phyloP scores from a whole-genome alignment of 768 basidiomycete genomes.

The Pleurotus ostreatus region DNA sequence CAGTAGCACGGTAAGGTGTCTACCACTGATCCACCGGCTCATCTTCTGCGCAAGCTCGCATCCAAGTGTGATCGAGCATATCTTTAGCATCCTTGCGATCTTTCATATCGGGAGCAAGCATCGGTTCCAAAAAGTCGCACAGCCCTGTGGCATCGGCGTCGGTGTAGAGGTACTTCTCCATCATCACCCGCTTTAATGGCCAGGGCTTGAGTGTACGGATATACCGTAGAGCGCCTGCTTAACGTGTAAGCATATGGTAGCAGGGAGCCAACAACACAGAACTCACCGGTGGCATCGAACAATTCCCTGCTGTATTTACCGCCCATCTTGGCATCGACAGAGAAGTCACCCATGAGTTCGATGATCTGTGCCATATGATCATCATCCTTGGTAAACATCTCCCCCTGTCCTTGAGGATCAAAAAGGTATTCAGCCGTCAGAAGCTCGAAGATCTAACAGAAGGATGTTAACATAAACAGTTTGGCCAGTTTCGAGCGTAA shows the following conservation, averaged over 20 bases:
- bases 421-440: constrained; percentile 91
- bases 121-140: constrained; percentile 68
- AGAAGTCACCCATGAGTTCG: constrained; percentile 81
- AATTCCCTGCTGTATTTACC: constrained; percentile 84
- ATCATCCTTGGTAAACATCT: constrained; percentile 86
- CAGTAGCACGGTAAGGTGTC: neutral
- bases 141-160: constrained; percentile 53
- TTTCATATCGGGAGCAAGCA: constrained; percentile 69
- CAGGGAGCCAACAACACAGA: neutral
- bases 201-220: constrained; percentile 74
- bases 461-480: constrained; percentile 3
- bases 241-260: constrained; percentile 7
- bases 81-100: constrained; percentile 69
- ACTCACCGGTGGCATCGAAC: constrained; percentile 65
- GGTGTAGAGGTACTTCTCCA: constrained; percentile 80
- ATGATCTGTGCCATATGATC: constrained; percentile 96
- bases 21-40: constrained; percentile 8
- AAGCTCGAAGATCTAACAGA: constrained; percentile 72
- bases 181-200: constrained; percentile 82
- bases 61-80: constrained; percentile 74
- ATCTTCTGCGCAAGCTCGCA: constrained; percentile 26
- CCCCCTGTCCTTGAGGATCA: constrained; percentile 80
- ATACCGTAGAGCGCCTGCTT: constrained; percentile 62
- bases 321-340: constrained; percentile 70
- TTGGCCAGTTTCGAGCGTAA: neutral